phyloP scores from a whole-genome alignment of 2,329 filamentous ascomycete species.

The Xylariales sp. region DNA sequence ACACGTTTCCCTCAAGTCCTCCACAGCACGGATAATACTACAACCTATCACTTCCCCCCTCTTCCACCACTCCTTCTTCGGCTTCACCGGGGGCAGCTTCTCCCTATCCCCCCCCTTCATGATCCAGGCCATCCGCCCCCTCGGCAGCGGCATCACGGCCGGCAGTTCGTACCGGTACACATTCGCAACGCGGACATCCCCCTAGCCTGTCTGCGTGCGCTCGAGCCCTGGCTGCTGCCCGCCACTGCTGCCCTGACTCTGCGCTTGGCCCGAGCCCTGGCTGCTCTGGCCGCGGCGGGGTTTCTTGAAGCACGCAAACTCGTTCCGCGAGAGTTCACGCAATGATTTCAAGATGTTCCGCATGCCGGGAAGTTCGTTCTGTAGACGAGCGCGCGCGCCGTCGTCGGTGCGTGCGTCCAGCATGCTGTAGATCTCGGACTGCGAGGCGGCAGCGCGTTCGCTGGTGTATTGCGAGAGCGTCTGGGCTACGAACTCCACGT shows the following conservation, averaged over 20 bases:
- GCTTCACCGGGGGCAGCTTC: neutral
- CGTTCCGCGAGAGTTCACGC: slow-evolving; percentile 73
- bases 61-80: too few relatives aligned
- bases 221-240: slow-evolving; percentile 13
- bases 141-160: neutral
- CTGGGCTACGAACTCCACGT: slow-evolving; percentile 95
- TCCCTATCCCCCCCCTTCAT: neutral
- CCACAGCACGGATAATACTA: too few relatives aligned
- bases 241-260: neutral
- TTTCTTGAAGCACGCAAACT: slow-evolving; percentile 78
- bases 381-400: slow-evolving; percentile 71
- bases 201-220: slow-evolving; percentile 26
- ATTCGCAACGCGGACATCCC: slow-evolving; percentile 6
- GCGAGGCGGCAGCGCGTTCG: slow-evolving; percentile 72
- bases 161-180: too few relatives aligned
- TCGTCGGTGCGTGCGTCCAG: slow-evolving; percentile 87
- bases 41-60: too few relatives aligned
- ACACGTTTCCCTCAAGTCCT: too few relatives aligned
- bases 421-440: slow-evolving; percentile 88
- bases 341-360: slow-evolving; percentile 78
- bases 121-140: slow-evolving; percentile 4
- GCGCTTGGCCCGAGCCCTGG: slow-evolving; percentile 2
- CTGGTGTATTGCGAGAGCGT: slow-evolving; percentile 88
- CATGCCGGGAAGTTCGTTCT: slow-evolving; percentile 87
- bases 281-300: slow-evolving; percentile 19